These are phyloP conservation scores for Ormosia emarginata DNA, from an alignment of 306 rosid species.

Conservation along the genomic window DNA sequence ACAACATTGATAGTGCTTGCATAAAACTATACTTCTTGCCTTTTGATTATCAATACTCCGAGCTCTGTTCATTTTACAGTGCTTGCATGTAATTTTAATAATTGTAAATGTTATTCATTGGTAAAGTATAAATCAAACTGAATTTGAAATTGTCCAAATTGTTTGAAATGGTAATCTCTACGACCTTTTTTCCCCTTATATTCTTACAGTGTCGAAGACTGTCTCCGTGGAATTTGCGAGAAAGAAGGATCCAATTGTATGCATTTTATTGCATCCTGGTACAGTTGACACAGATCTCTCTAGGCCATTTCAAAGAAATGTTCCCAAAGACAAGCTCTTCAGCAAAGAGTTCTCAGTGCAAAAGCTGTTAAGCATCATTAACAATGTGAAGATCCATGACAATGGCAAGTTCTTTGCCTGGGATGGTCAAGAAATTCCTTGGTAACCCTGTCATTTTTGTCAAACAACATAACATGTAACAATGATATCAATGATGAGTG, in stretches of 20 bases:
- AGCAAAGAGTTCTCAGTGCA: constrained; percentile 74
- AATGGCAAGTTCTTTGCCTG: constrained; percentile 94
- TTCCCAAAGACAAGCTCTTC: constrained; percentile 77
- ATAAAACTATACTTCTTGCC: neutral
- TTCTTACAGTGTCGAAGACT: constrained; percentile 66
- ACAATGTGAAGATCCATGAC: constrained; percentile 58
- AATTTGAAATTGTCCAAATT: constrained; percentile 6
- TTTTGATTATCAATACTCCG: neutral
- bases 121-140: neutral
- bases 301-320: constrained; percentile 84
- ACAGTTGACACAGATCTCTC: constrained; percentile 98
- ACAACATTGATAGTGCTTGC: constrained; percentile 4
- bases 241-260: constrained; percentile 72
- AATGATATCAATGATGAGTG: neutral
- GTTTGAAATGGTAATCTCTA: constrained; percentile 1
- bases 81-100: neutral
- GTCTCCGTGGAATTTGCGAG: constrained; percentile 71
- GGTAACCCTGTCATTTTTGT: constrained; percentile 39
- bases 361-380: constrained; percentile 66
- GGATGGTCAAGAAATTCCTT: constrained; percentile 98
- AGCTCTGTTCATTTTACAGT: neutral
- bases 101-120: neutral
- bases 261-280: constrained; percentile 89
- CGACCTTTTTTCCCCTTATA: neutral
- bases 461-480: neutral